Evolutionary conservation across 140 eudicot genomes (phyloP), one percentile per base, ranked within the genome.

Genomic region (Bidens hawaiensis): DNA sequence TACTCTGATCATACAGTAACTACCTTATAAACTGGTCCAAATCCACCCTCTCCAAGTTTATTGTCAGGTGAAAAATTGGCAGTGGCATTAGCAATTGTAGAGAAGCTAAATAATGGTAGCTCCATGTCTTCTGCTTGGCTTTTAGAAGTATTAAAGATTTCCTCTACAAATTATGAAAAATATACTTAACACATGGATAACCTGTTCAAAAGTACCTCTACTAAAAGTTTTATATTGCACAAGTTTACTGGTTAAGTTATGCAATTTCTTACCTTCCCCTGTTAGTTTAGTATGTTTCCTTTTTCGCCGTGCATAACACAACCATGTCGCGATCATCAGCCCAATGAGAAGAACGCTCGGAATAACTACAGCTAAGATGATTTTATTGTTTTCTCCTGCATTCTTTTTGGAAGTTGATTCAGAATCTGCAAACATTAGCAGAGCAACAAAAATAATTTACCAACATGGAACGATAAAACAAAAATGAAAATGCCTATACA

Each of bases 231-330:
- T 25, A 49, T 27, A 30, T 17, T 31, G 46, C 5, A 23, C 47
- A 2, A 4, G 18, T 13, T 6, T 40, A 10, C 13, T 38, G 2
- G 19, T 30, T 19, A 27, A 43, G 8, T 25, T 5, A 10, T 15
- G 8, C 27, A 38, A 11, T 14, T 64, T 38, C 25, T 57, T 70
- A 70, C 84, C 77, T 69, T 54, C 52, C 34, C 62, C 33, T 10
- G 0, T 43, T 34, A 49, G 33, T 60, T 23, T 11, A 6, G 24
- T 18, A 4, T 60, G 62, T 30, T 36, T 55, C 41, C 48, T 51
- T 47, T 64, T 74, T 33, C 26, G 48, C 74, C 71, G 21, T 19
- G 31, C n/a, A 64, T 33, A 74, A 36, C 69, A 13, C 14, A 46
- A 18, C 75, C 60, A 28, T 40, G 67, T 34, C 17, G 40, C 16